Percentiles rank a stretch among this genome's conserved stretches.
phyloP scores from a whole-genome alignment of 768 basidiomycete genomes.

The Pisolithus orientalis region DNA sequence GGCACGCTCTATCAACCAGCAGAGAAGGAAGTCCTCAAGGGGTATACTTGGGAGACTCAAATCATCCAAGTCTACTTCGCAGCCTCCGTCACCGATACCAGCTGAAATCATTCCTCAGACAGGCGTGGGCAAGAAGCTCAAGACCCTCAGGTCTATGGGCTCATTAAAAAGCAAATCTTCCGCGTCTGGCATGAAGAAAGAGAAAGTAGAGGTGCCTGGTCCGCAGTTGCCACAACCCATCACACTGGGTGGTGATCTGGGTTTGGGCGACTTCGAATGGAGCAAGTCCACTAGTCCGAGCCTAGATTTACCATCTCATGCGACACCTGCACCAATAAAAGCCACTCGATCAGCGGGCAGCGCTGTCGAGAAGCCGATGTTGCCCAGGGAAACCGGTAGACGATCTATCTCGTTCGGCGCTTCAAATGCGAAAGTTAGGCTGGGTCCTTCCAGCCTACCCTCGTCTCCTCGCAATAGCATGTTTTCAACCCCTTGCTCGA shows the following conservation, averaged over 20 bases:
- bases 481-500: slow-evolving; percentile 22
- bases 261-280: slow-evolving; percentile 54
- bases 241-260: slow-evolving; percentile 50
- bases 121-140: slow-evolving; percentile 47
- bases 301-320: slow-evolving; percentile 14
- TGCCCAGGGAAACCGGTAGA: slow-evolving; percentile 47
- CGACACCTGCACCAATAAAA: slow-evolving; percentile 12
- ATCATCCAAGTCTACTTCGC: slow-evolving; percentile 35
- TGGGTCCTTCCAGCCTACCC: slow-evolving; percentile 45
- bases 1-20: slow-evolving; percentile 32
- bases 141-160: slow-evolving; percentile 75
- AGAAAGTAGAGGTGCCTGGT: slow-evolving; percentile 37
- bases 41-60: slow-evolving; percentile 63
- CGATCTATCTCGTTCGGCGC: slow-evolving; percentile 65
- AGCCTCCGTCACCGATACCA: slow-evolving; percentile 33
- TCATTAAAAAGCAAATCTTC: slow-evolving; percentile 59
- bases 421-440: slow-evolving; percentile 23
- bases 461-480: slow-evolving; percentile 48
- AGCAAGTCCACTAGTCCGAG: slow-evolving; percentile 16
- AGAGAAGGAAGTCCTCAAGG: slow-evolving; percentile 54
- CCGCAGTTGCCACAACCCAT: slow-evolving; percentile 50
- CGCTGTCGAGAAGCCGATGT: slow-evolving; percentile 30
- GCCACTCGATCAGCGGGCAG: slow-evolving; percentile 18
- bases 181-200: slow-evolving; percentile 22
- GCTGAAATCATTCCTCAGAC: slow-evolving; percentile 31